Base-by-base conservation (phyloP, 169 alveolate species). In the Cystoisospora suis region DNA sequence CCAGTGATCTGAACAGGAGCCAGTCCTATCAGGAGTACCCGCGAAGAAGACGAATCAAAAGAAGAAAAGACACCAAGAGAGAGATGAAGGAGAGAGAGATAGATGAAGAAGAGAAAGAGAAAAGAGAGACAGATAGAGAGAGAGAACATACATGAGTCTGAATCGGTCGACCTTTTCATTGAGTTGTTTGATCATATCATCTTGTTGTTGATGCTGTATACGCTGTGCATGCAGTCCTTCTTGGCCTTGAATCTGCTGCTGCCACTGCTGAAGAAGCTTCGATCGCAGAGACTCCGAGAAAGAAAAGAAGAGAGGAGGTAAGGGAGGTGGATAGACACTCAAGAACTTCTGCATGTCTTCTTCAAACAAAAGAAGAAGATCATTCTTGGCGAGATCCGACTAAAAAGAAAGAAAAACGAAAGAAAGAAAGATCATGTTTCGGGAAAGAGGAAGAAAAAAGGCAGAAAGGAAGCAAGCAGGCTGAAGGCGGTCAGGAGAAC, bases 381-480 rank as follows among this genome's bases (percentile, higher is more conserved):
- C 91, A 49, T 87, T 87, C 91, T 87, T 87, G 49, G 91, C 87
- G 87, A 87, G 49, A 23, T 81, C 91, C 23, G 87, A 70, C 91
- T 87, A 87, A n/a, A 12, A 34, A 6, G 15, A n/a, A 61, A 12
- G 40, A 12, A n/a, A 29, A 5, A 61, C 36, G 29, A n/a, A 9
- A n/a, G 42, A 17, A 15, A 6, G 7, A 61, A 20, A 5, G 29
- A n/a, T 61, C 40, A 5, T 27, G 34, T 49, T 9, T 49, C 9
- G 61, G 20, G n/a, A 49, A 29, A 38, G 15, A 38, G 36, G n/a
- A 9, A 38, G 75, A 29, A 61, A 61, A 6, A 5, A n/a, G 40
- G n/a, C 75, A 5, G 15, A 6, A 61, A 69, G 17, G 15, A 27
- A n/a, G 15, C 47, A 69, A 69, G 7, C 38, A 17, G 15, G 45